Conservation (phyloP, 345 rosid genomes). For the Moricandia moricandioides region DNA sequence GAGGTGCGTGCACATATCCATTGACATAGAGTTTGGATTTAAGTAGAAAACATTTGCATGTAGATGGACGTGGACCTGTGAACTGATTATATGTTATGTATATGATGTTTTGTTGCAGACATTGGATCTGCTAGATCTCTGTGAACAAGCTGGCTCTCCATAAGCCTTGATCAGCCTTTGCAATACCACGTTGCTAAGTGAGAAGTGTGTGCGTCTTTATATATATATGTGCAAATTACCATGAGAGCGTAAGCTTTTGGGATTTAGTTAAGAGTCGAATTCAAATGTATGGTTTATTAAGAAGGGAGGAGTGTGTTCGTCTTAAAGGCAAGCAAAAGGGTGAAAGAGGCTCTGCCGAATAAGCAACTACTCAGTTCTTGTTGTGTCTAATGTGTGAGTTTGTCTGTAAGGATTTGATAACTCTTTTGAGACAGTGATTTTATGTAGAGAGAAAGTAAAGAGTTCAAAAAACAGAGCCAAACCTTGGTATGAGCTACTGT, state of each 20-base stretch:
- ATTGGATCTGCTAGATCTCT: constrained; percentile 77
- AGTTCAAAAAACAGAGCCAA: constrained; percentile 12
- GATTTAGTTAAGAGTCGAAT: constrained; percentile 10
- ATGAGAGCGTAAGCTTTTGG: constrained; percentile 38
- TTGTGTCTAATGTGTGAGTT: constrained; percentile 30
- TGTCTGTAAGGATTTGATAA: constrained; percentile 25
- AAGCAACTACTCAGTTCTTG: constrained; percentile 11
- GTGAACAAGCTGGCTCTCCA: constrained; percentile 80
- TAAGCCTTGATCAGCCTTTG: constrained; percentile 35
- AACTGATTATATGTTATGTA: not conserved
- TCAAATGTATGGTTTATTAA: constrained; percentile 21
- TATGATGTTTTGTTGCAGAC: constrained; percentile 56
- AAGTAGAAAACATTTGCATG: not conserved
- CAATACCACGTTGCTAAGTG: constrained; percentile 19
- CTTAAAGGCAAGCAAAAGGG: constrained; percentile 19
- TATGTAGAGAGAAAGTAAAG: constrained; percentile 7
- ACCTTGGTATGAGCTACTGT: not conserved
- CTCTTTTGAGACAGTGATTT: constrained; percentile 11
- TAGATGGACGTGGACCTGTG: not conserved
- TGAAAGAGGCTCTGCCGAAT: constrained; percentile 35
- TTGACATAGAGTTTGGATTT: not conserved
- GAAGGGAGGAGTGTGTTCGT: constrained; percentile 13
- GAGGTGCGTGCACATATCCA: constrained; percentile 52
- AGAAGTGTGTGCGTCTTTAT: constrained; percentile 9
- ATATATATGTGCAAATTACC: constrained; percentile 17